A percentile compares a stretch with the other conserved stretches of the same genome.
Conservation (phyloP, 495 filamentous ascomycete species). For the Aspergillus biplanus region DNA sequence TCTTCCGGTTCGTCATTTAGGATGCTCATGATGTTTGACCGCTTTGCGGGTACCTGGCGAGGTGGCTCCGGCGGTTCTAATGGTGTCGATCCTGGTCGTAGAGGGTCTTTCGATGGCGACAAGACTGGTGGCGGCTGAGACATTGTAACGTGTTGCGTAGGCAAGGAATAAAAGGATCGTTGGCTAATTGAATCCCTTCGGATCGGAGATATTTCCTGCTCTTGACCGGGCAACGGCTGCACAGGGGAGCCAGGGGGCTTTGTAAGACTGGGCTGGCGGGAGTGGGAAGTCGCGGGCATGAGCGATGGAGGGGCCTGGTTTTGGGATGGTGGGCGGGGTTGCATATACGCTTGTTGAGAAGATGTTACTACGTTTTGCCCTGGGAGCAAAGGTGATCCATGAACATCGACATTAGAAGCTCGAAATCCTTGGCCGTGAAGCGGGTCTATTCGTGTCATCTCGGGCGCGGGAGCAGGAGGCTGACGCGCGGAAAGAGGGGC, state of each 20-base stretch:
- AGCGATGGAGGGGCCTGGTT: slow-evolving; percentile 32
- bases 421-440: slow-evolving; percentile 35
- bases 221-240: slow-evolving; percentile 35
- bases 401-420: slow-evolving; percentile 26
- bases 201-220: slow-evolving; percentile 42
- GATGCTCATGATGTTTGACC: slow-evolving; percentile 62
- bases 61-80: slow-evolving; percentile 44
- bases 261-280: slow-evolving; percentile 44
- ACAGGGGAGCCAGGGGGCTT: slow-evolving; percentile 45
- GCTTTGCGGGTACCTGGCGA: slow-evolving; percentile 56
- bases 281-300: slow-evolving; percentile 37
- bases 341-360: slow-evolving; percentile 35
- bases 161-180: slow-evolving; percentile 35
- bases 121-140: slow-evolving; percentile 40
- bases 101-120: slow-evolving; percentile 47
- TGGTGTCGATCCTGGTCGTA: slow-evolving; percentile 43
- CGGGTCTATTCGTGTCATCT: slow-evolving; percentile 44
- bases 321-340: slow-evolving; percentile 31
- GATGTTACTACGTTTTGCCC: slow-evolving; percentile 17
- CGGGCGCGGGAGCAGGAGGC: slow-evolving; percentile 30
- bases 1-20: slow-evolving; percentile 62
- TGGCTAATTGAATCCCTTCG: slow-evolving; percentile 46
- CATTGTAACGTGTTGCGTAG: slow-evolving; percentile 31
- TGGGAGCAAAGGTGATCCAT: slow-evolving; percentile 29
- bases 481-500: slow-evolving; percentile 38